Evolutionary conservation across 305 asterid species (phyloP).

Genomic region (Fraxinus platypoda): DNA sequence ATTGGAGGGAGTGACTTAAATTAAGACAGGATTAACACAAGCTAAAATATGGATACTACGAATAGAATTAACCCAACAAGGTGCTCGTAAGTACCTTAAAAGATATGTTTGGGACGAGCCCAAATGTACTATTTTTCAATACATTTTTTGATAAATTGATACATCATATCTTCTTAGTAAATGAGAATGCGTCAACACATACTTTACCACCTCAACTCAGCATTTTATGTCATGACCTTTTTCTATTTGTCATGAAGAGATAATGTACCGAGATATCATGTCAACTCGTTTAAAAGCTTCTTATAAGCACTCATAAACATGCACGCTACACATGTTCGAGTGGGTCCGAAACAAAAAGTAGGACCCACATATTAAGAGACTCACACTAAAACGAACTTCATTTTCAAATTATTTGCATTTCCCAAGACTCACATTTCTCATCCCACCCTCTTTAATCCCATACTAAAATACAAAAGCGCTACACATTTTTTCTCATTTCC

Average conservation of each 20-base stretch:
- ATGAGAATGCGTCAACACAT: neutral
- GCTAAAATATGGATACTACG: neutral
- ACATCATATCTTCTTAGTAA: neutral
- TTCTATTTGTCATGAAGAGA: neutral
- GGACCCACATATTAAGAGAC: neutral
- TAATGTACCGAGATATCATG: neutral
- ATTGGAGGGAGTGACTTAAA: neutral
- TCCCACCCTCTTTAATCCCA: neutral
- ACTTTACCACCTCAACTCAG: neutral
- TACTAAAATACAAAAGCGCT: neutral
- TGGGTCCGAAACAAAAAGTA: neutral
- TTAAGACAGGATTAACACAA: neutral
- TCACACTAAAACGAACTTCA: neutral
- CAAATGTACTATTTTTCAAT: neutral
- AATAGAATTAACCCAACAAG: neutral
- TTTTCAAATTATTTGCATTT: neutral
- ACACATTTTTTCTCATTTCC: constrained; percentile 10
- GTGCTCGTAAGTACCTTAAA: neutral
- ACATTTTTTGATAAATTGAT: neutral
- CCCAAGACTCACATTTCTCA: constrained; percentile 1
- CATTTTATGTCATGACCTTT: neutral
- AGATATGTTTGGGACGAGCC: neutral
- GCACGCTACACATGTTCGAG: neutral
- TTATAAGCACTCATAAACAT: neutral
- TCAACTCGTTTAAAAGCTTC: neutral